These are phyloP conservation scores for Calonectria pseudoturangicola DNA, from an alignment of 2,329 filamentous ascomycete genomes.

Conservation along the genomic window DNA sequence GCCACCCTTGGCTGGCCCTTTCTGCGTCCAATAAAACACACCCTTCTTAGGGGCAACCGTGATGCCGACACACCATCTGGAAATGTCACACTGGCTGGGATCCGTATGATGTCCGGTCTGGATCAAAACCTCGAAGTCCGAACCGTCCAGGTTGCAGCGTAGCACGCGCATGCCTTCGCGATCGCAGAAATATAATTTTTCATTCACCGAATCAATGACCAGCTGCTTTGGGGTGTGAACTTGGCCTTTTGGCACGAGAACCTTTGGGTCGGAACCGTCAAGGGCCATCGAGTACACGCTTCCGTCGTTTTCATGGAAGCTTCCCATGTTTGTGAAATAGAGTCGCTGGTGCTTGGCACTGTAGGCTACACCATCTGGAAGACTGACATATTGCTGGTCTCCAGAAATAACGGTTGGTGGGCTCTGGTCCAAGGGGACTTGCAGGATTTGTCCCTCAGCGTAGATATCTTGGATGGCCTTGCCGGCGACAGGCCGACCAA, in stretches of 20 bases:
- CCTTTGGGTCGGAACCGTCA: constrained; percentile 67
- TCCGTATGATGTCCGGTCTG: constrained; percentile 55
- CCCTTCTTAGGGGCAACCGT: constrained; percentile 64
- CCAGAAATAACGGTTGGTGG: background rate
- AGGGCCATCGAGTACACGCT: constrained; percentile 66
- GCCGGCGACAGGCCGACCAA: constrained; percentile 2
- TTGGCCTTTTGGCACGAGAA: constrained; percentile 64
- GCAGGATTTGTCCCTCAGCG: constrained; percentile 5
- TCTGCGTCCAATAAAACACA: constrained; percentile 77
- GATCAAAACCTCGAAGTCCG: constrained; percentile 63
- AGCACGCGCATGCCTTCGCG: constrained; percentile 65
- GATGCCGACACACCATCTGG: constrained; percentile 74
- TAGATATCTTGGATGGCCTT: background rate
- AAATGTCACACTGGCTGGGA: constrained; percentile 52
- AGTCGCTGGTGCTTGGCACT: constrained; percentile 7
- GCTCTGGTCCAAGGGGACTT: background rate
- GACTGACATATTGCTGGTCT: constrained; percentile 2
- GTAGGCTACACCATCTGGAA: constrained; percentile 16
- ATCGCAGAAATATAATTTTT: constrained; percentile 65
- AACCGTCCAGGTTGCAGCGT: constrained; percentile 63
- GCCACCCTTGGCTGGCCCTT: constrained; percentile 70
- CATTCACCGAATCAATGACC: constrained; percentile 52
- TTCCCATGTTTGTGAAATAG: constrained; percentile 62
- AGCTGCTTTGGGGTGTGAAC: constrained; percentile 71
- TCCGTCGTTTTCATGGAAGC: constrained; percentile 62